A percentile compares a stretch with the other conserved stretches of the same genome.
These are phyloP conservation scores for Colletotrichum destructivum DNA, from an alignment of 2,329 filamentous ascomycete species.

Conservation along the genomic window DNA sequence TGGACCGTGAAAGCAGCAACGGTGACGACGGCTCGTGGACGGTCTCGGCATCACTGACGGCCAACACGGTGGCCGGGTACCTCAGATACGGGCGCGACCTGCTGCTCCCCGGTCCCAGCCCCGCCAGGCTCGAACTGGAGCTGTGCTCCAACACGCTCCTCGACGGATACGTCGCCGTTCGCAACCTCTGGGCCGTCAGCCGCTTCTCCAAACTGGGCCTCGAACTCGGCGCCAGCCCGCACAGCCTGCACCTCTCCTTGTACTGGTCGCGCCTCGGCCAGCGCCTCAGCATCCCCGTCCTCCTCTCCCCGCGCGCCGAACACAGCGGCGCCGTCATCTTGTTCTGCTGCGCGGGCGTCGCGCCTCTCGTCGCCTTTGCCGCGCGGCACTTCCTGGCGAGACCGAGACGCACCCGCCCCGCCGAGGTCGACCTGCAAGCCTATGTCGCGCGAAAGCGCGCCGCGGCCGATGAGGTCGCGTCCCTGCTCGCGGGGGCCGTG, in stretches of 20 bases:
- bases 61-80: slow-evolving; percentile 52
- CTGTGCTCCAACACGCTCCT: slow-evolving; percentile 55
- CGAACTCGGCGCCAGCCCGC: slow-evolving; percentile 59
- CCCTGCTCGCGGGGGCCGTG: slow-evolving; percentile 59
- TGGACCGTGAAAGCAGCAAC: slow-evolving; percentile 53
- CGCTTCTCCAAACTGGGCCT: slow-evolving; percentile 60
- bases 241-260: slow-evolving; percentile 60
- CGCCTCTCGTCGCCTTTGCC: slow-evolving; percentile 59
- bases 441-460: slow-evolving; percentile 54
- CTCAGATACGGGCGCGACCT: slow-evolving; percentile 56
- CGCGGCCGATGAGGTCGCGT: slow-evolving; percentile 62
- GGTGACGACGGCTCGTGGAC: slow-evolving; percentile 56
- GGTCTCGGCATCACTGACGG: slow-evolving; percentile 53
- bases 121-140: slow-evolving; percentile 60
- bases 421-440: slow-evolving; percentile 41
- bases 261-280: slow-evolving; percentile 64
- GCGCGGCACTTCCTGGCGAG: slow-evolving; percentile 52
- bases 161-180: slow-evolving; percentile 59
- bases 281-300: slow-evolving; percentile 60
- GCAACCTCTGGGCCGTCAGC: slow-evolving; percentile 59
- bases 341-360: slow-evolving; percentile 57
- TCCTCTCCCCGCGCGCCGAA: slow-evolving; percentile 53
- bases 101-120: slow-evolving; percentile 43
- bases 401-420: slow-evolving; percentile 12
- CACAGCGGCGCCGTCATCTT: slow-evolving; percentile 50